phyloP scores from a whole-genome alignment of 139 green algal species.

The Chlamydomonas applanata region DNA sequence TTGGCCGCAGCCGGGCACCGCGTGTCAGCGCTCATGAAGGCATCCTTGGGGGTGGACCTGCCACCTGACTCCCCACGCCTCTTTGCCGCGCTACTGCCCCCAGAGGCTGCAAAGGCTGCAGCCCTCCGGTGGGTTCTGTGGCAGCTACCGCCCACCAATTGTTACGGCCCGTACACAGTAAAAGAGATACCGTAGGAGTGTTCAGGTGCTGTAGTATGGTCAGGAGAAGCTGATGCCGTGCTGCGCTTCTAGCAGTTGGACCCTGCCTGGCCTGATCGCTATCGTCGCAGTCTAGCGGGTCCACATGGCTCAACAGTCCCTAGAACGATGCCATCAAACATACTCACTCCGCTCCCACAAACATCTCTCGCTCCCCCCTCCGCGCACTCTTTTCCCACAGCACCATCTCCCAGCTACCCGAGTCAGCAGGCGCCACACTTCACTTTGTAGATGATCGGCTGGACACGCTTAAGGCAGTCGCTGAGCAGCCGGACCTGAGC shows the following conservation, averaged over 20 bases:
- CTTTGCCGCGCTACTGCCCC: slow-evolving; percentile 60
- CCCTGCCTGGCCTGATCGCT: no score
- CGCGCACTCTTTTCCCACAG: no score
- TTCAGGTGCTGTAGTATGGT: no score
- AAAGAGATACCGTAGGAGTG: no score
- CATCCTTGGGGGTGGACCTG: slow-evolving; percentile 41
- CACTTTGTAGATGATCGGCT: slow-evolving; percentile 78
- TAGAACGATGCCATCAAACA: not conserved
- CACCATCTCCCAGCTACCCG: no score
- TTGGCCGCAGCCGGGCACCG: slow-evolving; percentile 17
- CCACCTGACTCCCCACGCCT: slow-evolving; percentile 46
- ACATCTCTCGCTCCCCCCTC: not conserved
- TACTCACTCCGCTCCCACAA: not conserved
- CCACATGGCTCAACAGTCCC: no score
- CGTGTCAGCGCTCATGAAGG: slow-evolving; percentile 28
- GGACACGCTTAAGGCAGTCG: slow-evolving; percentile 62
- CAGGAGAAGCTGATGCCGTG: no score
- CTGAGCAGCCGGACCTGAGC: slow-evolving; percentile 26
- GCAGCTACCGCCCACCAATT: no score
- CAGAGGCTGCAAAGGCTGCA: slow-evolving; percentile 61
- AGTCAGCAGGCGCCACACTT: slow-evolving; percentile 11
- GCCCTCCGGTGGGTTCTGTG: slow-evolving; percentile 38
- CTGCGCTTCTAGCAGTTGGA: no score
- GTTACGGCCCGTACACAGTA: no score
- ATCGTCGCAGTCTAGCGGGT: no score